Conservation (phyloP, 2,329 filamentous ascomycete species). For the Ophiostoma perfectum region DNA sequence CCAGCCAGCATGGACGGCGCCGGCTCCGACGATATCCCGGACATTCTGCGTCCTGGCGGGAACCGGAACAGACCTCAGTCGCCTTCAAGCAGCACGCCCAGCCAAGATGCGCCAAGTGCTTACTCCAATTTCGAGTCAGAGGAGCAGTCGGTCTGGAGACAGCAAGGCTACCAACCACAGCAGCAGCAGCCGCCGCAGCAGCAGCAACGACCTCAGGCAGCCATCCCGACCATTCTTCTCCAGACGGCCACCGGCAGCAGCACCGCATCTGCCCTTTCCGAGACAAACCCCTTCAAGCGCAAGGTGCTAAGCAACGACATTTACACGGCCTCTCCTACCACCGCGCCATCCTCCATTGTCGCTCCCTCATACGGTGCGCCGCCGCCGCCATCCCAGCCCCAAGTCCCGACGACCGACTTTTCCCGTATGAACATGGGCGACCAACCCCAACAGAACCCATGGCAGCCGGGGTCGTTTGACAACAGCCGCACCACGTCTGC, state of each 20-base stretch:
- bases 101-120: slow-evolving; percentile 19
- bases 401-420: slow-evolving; percentile 35
- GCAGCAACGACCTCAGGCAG: slow-evolving; percentile 19
- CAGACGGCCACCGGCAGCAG: slow-evolving; percentile 29
- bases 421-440: slow-evolving; percentile 42
- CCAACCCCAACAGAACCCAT: slow-evolving; percentile 39
- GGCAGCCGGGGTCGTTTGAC: slow-evolving; percentile 38
- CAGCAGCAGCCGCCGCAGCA: slow-evolving; percentile 9
- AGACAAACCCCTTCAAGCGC: slow-evolving; percentile 53
- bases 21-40: slow-evolving; percentile 30
- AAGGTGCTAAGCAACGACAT: slow-evolving; percentile 34
- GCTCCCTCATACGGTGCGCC: slow-evolving; percentile 11
- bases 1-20: slow-evolving; percentile 8
- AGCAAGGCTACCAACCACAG: slow-evolving; percentile 10
- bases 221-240: slow-evolving; percentile 33
- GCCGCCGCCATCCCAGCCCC: slow-evolving; percentile 30
- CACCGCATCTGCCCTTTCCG: slow-evolving; percentile 25
- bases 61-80: slow-evolving; percentile 12
- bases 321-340: slow-evolving; percentile 18
- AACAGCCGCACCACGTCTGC: slow-evolving; percentile 32
- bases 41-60: slow-evolving; percentile 34
- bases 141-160: slow-evolving; percentile 36
- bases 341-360: not conserved
- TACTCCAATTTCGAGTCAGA: slow-evolving; percentile 31
- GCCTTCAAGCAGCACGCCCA: not conserved